Conservation (phyloP, 768 basidiomycete genomes). For the Dioszegia hungarica region DNA sequence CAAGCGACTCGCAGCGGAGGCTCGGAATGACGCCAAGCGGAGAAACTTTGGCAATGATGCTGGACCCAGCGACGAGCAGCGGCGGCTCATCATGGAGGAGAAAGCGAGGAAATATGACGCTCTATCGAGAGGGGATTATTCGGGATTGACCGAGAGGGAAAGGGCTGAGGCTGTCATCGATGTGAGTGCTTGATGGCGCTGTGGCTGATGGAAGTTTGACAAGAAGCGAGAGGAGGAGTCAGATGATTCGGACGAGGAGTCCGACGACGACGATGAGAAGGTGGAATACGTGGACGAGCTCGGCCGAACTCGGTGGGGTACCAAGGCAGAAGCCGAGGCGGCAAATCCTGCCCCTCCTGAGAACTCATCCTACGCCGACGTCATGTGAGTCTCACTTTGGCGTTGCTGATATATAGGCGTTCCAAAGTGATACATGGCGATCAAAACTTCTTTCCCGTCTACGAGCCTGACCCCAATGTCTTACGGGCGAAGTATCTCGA, state of each 20-base stretch:
- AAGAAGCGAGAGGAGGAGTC: constrained; percentile 33
- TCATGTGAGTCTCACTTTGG: constrained; percentile 35
- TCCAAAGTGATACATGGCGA: constrained; percentile 54
- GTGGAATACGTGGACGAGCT: constrained; percentile 48
- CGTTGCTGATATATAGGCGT: constrained; percentile 22
- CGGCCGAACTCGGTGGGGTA: constrained; percentile 42
- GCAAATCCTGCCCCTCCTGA: constrained; percentile 11
- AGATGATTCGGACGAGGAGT: constrained; percentile 28
- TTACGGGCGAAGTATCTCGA: constrained; percentile 52
- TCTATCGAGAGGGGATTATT: constrained; percentile 37
- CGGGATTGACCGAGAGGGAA: constrained; percentile 39
- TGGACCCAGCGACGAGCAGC: constrained; percentile 35
- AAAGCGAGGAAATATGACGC: constrained; percentile 47
- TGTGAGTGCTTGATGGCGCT: too few relatives aligned
- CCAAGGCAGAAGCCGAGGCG: constrained; percentile 36
- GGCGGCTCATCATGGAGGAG: constrained; percentile 32
- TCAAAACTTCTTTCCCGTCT: constrained; percentile 78
- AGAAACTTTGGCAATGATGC: constrained; percentile 28
- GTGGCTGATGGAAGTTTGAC: too few relatives aligned
- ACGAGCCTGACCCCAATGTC: constrained; percentile 71
- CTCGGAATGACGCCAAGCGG: constrained; percentile 36
- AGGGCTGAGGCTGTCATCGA: constrained; percentile 42
- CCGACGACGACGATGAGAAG: constrained; percentile 37
- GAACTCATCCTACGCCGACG: constrained; percentile 41
- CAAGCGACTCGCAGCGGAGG: constrained; percentile 43